Base-by-base conservation (phyloP, 345 rosid species). In the Raphanus raphanistrum region DNA sequence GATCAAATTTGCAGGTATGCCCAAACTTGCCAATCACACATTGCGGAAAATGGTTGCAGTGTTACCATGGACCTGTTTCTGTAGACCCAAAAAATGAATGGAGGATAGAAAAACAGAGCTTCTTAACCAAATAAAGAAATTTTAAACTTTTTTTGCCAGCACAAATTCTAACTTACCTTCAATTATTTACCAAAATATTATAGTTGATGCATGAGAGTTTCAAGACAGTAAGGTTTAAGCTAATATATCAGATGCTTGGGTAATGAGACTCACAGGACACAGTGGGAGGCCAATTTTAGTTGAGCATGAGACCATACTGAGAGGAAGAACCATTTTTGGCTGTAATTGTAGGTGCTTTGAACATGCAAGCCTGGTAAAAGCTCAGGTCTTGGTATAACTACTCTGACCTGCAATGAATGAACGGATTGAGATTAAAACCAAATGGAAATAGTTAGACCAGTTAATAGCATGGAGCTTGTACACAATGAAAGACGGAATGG, bases 321-420 rank as follows among this genome's bases (percentile, higher is more conserved):
- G 43, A 38, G 97, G 82, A 71, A 95, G 73, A 67, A 92, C 82
- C 78, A 92, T 52, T 68, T 90, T 68, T 90, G 88, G 70, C 68
- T 12, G 32, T 66, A 78, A 82, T 92, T 91, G 43, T 87, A 92
- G 63, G 91, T 86, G 58, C 88, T 83, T 79, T 83, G 96, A 55
- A 88, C 84, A 72, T 89, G 90, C 8, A 91, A 84, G 82, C 92
- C 82, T 5, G 89, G 89, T 55, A 92, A 55, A 73, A 91, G 73
- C 82, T 88, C 82, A 87, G 97, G 86, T 57, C 97, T 89, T 15
- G 94, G 83, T 83, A 91, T 67, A 63, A 88, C 85, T 75, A 88
- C 73, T 38, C 97, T 97, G 45, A 83, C 96, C 60, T 88, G 96
- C 54, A 90, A 83, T n/a, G 92, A 86, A 76, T 87, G 94, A 33